phyloP scores from a whole-genome alignment of 2,329 filamentous ascomycete species.

The Epichloe gansuensis region DNA sequence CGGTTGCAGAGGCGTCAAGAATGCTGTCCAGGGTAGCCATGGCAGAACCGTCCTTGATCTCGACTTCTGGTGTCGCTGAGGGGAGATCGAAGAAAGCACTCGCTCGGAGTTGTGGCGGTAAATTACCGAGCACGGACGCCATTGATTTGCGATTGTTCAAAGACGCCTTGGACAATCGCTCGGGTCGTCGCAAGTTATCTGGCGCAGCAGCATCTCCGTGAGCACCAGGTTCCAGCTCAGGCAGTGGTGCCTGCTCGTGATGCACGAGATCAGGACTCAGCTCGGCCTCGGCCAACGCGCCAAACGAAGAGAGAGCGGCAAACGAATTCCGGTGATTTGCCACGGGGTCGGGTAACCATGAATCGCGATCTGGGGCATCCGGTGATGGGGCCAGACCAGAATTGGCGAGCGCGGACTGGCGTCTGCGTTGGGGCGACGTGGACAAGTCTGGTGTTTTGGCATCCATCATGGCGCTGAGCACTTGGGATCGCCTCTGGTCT shows the following conservation, averaged over 20 bases:
- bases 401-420: slow-evolving; percentile 13
- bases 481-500: slow-evolving; percentile 60
- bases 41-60: slow-evolving; percentile 66
- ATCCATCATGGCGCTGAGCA: slow-evolving; percentile 48
- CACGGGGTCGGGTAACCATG: slow-evolving; percentile 36
- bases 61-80: slow-evolving; percentile 34
- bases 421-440: slow-evolving; percentile 5
- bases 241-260: slow-evolving; percentile 2
- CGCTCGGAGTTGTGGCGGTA: slow-evolving; percentile 80
- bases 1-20: slow-evolving; percentile 73
- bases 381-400: slow-evolving; percentile 7
- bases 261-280: slow-evolving; percentile 7
- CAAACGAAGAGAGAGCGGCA: slow-evolving; percentile 18
- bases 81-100: slow-evolving; percentile 78
- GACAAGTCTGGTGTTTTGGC: slow-evolving; percentile 6
- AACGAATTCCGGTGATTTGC: slow-evolving; percentile 25
- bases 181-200: slow-evolving; percentile 20
- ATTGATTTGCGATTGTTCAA: slow-evolving; percentile 22
- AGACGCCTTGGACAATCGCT: slow-evolving; percentile 19
- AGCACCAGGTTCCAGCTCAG: slow-evolving; percentile 9
- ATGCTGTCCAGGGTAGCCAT: slow-evolving; percentile 84
- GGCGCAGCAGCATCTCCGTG: slow-evolving; percentile 8
- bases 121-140: slow-evolving; percentile 18
- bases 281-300: slow-evolving; percentile 9
- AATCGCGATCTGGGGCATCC: slow-evolving; percentile 13